These are phyloP conservation scores for Candida suzukii DNA, from an alignment of 805 yeast genomes.

Conservation along the genomic window DNA sequence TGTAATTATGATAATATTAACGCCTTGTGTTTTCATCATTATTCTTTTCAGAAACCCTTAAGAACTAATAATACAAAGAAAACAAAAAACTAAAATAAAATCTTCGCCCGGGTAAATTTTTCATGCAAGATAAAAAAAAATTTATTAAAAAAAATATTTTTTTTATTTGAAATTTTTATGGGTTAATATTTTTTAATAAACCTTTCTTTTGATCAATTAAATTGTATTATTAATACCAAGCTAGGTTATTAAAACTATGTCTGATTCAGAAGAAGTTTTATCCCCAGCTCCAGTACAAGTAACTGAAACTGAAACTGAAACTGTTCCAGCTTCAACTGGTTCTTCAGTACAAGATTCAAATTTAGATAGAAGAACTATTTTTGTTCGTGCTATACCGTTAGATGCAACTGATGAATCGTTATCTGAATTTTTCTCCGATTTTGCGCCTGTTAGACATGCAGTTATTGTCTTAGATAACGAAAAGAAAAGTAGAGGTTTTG, in stretches of 20 bases:
- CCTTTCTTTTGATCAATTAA: too few relatives aligned
- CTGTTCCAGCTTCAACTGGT: not conserved
- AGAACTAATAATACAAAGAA: too few relatives aligned
- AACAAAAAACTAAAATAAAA: too few relatives aligned
- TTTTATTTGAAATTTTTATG: too few relatives aligned
- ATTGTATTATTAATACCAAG: too few relatives aligned
- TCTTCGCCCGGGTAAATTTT: constrained; percentile 1
- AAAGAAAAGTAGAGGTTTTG: constrained; percentile 84
- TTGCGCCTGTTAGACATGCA: constrained; percentile 94
- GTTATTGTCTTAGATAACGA: constrained; percentile 77
- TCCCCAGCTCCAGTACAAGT: not conserved
- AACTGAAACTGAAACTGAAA: not conserved
- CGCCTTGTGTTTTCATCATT: too few relatives aligned
- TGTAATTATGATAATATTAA: too few relatives aligned
- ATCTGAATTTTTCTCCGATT: constrained; percentile 79
- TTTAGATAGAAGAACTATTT: constrained; percentile 59
- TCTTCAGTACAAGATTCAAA: constrained; percentile 15
- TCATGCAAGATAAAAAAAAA: constrained; percentile 1
- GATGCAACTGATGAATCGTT: constrained; percentile 78
- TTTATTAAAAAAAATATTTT: too few relatives aligned
- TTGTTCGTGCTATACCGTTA: constrained; percentile 79
- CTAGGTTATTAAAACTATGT: too few relatives aligned
- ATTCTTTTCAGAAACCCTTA: too few relatives aligned
- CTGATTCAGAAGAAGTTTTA: too few relatives aligned
- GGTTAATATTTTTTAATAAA: too few relatives aligned